These are phyloP conservation scores for Penicillium sp. DNA, from an alignment of 2,329 filamentous ascomycete genomes.

Conservation along the genomic window DNA sequence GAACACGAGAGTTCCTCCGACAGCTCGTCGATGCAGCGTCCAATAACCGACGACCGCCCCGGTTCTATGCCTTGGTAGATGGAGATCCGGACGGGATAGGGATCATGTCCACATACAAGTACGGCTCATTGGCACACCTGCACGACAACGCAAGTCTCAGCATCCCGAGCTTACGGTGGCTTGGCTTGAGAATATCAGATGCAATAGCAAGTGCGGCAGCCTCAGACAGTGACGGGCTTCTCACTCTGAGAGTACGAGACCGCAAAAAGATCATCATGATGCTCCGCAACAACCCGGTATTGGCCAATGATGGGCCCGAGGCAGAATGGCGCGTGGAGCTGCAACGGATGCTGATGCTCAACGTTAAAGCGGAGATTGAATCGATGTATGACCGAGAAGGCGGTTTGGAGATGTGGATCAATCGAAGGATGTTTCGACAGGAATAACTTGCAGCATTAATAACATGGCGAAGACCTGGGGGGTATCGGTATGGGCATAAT, in stretches of 20 bases:
- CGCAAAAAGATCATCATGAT: constrained; percentile 52
- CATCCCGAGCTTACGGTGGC: constrained; percentile 49
- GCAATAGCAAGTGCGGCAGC: constrained; percentile 27
- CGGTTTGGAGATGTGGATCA: constrained; percentile 44
- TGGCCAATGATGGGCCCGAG: constrained; percentile 43
- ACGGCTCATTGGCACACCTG: constrained; percentile 53
- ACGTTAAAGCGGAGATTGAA: constrained; percentile 60
- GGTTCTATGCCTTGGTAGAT: constrained; percentile 54
- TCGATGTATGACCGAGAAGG: constrained; percentile 44
- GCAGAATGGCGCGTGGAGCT: constrained; percentile 48
- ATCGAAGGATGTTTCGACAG: constrained; percentile 31
- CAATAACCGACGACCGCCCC: constrained; percentile 25
- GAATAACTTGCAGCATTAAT: constrained; percentile 1
- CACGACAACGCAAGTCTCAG: constrained; percentile 49
- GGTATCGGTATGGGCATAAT: neutral
- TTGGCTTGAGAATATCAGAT: constrained; percentile 51
- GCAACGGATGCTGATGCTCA: constrained; percentile 58
- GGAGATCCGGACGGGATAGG: constrained; percentile 59
- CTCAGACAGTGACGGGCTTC: constrained; percentile 26
- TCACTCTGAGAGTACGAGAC: constrained; percentile 51
- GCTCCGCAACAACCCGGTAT: constrained; percentile 45
- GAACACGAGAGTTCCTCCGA: constrained; percentile 52
- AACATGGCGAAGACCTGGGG: neutral
- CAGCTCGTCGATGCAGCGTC: constrained; percentile 37
- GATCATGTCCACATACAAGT: constrained; percentile 59